Base-by-base conservation (phyloP, 2,329 filamentous ascomycete species). In the Nothophaeocryptopus gaeumannii region DNA sequence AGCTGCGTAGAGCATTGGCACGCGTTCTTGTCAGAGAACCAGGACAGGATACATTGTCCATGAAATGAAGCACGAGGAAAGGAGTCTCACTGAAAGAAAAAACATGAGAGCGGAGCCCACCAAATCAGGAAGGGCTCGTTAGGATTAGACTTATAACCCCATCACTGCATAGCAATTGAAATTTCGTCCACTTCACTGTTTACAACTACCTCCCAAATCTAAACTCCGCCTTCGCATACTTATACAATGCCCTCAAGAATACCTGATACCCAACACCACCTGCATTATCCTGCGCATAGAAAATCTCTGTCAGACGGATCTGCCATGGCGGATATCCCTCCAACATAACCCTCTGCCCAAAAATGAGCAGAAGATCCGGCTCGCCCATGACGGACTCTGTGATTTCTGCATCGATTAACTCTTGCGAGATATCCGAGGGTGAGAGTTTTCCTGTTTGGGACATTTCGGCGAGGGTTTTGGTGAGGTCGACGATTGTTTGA, bases 291-390 rank as follows among this genome's bases (percentile, higher is more conserved):
- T 56, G 58, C 42, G 80, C 80, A 67, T 75, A 82, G 67, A 91
- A 96, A 50, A 99, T 96, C 76, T 99, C 93, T 0, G 91, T 96
- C 65, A 99, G 74, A 37, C 93, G 82, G 54, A 97, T 81, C 72
- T 96, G 93, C 93, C 93, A 99, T 1, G 93, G 93, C 8, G 93
- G 93, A 67, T 97, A 99, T 8, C 93, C 90, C 46, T 89, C 85
- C 38, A 99, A 73, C 67, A 90, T 85, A 46, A 97, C 83, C 42
- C 84, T 82, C 3, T 91, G 88, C 1, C 86, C 84, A 68, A 99
- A 99, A 8, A 96, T 74, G 47, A 99, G 81, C 51, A 99, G 74
- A 11, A 99, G 76, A 67, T 97, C 91, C 2, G 93, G 93, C 71
- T 99, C 92, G 8, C 81, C 78, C 79, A 95, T 93, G 53, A 95